These are phyloP conservation scores for Termitomyces sp. DNA, from an alignment of 768 basidiomycete genomes.

Conservation along the genomic window DNA sequence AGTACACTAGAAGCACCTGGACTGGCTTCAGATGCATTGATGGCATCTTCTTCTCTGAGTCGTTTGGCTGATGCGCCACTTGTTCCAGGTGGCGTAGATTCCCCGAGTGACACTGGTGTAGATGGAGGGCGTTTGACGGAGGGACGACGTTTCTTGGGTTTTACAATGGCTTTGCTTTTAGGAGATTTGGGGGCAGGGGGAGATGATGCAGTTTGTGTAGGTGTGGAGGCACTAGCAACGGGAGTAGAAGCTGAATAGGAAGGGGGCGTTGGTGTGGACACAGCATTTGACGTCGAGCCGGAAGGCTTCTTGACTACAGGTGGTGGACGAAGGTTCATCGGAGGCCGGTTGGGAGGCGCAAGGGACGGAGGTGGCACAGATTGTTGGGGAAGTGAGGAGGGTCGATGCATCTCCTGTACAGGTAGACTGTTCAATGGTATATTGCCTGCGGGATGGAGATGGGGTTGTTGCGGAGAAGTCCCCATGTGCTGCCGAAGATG, in stretches of 20 bases:
- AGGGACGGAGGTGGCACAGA: slow-evolving; percentile 13
- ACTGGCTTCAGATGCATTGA: slow-evolving; percentile 22
- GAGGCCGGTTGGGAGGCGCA: slow-evolving; percentile 12
- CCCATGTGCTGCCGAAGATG: slow-evolving; percentile 17
- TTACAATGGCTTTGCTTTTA: slow-evolving; percentile 46
- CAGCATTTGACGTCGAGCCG: slow-evolving; percentile 18
- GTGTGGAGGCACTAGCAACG: slow-evolving; percentile 43
- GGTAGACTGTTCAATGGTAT: slow-evolving; percentile 6
- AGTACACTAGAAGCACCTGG: slow-evolving; percentile 25
- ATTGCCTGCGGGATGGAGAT: slow-evolving; percentile 2
- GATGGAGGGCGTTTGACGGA: slow-evolving; percentile 27
- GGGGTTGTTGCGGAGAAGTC: slow-evolving; percentile 11
- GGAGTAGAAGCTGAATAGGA: slow-evolving; percentile 37
- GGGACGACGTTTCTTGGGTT: slow-evolving; percentile 36
- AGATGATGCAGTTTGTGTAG: slow-evolving; percentile 48
- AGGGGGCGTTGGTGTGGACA: slow-evolving; percentile 40
- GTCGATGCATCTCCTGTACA: slow-evolving; percentile 13
- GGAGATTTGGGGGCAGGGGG: slow-evolving; percentile 72
- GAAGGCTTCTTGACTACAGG: slow-evolving; percentile 25
- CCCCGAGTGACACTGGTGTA: slow-evolving; percentile 15
- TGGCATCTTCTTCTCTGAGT: slow-evolving; percentile 47
- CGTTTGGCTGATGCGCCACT: slow-evolving; percentile 36
- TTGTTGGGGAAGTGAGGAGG: slow-evolving; percentile 17
- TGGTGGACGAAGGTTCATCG: slow-evolving; percentile 17
- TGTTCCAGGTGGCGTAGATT: slow-evolving; percentile 18